Evolutionary conservation across 2,329 filamentous ascomycete species (phyloP), one percentile per base, ranked within the genome.

Genomic region (Phialocephala subalpina): DNA sequence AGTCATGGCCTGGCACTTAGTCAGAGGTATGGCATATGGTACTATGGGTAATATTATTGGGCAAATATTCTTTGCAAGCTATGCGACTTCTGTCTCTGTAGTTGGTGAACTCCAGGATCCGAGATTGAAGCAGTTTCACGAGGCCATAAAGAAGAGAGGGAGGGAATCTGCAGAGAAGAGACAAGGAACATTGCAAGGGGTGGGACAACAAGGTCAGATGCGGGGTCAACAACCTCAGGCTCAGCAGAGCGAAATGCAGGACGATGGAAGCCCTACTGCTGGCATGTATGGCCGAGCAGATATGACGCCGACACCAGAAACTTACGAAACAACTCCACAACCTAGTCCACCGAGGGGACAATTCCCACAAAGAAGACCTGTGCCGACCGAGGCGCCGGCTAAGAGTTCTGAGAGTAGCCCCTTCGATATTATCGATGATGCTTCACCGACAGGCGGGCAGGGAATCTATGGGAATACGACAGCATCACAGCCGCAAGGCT

Each of bases 261-360:
- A 73, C 60, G 73, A 76, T 72, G 71, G 74, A 27, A 76, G 74
- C 61, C 74, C 75, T 12, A 72, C 70, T 3, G 70, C 64, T 29
- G 73, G 64, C n/a, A 67, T 67, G 33, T 65, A 25, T 57, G 38
- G 62, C 25, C 52, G 40, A 49, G 18, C 60, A 49, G 49, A 64
- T 38, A 38, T 58, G 49, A 60, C 25, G 6, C 25, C 27, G 49
- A 29, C 18, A 61, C 45, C 53, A 33, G 53, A 45, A 53, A 52
- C 52, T 25, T 63, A 55, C 20, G n/a, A 61, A 4, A 52, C 53
- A 38, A 49, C 36, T 36, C n/a, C 22, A 40, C 56, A 58, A 35
- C 42, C 25, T 57, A 22, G 20, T 36, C 29, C 56, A 36, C 49
- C 25, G n/a, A n/a, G 62, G 25, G 57, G 35, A 45, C 58, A 58